Conservation (phyloP, 2,329 filamentous ascomycete species). For the Aquanectria penicillioides region DNA sequence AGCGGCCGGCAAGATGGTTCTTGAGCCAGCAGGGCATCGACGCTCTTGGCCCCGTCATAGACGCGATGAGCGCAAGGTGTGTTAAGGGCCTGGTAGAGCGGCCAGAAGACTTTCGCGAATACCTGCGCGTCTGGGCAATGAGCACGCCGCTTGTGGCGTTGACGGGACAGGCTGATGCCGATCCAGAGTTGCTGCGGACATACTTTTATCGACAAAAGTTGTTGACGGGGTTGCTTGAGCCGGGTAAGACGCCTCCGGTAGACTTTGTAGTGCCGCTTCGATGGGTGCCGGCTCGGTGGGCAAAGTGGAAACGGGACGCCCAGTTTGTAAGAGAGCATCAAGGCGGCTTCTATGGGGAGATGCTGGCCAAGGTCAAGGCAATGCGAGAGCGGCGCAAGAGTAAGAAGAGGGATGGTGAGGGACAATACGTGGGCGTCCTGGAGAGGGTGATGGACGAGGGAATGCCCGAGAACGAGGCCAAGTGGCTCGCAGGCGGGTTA, state of each 20-base stretch:
- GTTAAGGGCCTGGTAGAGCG: slow-evolving; percentile 30
- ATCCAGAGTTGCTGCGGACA: slow-evolving; percentile 18
- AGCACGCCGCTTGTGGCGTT: slow-evolving; percentile 38
- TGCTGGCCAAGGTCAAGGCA: slow-evolving; percentile 13
- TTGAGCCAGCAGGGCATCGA: slow-evolving; percentile 34
- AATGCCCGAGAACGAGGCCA: slow-evolving; percentile 31
- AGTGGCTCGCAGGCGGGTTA: slow-evolving; percentile 30
- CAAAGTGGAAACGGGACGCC: slow-evolving; percentile 35
- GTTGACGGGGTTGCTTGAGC: slow-evolving; percentile 38
- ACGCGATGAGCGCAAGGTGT: slow-evolving; percentile 33
- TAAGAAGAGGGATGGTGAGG: neutral
- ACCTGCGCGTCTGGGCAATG: slow-evolving; percentile 37
- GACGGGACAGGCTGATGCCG: slow-evolving; percentile 33
- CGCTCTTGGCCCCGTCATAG: slow-evolving; percentile 25
- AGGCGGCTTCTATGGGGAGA: slow-evolving; percentile 29
- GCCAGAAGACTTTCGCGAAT: slow-evolving; percentile 24
- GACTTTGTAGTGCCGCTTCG: slow-evolving; percentile 37
- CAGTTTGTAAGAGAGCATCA: slow-evolving; percentile 35
- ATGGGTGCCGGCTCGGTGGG: slow-evolving; percentile 31
- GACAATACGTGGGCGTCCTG: slow-evolving; percentile 25
- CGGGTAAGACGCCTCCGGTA: slow-evolving; percentile 39
- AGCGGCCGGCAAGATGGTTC: slow-evolving; percentile 33
- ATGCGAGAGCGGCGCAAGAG: slow-evolving; percentile 12
- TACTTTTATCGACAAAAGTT: slow-evolving; percentile 37
- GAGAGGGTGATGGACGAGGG: slow-evolving; percentile 31